Conservation (phyloP, 495 filamentous ascomycete species). For the Penicillium fimorum region DNA sequence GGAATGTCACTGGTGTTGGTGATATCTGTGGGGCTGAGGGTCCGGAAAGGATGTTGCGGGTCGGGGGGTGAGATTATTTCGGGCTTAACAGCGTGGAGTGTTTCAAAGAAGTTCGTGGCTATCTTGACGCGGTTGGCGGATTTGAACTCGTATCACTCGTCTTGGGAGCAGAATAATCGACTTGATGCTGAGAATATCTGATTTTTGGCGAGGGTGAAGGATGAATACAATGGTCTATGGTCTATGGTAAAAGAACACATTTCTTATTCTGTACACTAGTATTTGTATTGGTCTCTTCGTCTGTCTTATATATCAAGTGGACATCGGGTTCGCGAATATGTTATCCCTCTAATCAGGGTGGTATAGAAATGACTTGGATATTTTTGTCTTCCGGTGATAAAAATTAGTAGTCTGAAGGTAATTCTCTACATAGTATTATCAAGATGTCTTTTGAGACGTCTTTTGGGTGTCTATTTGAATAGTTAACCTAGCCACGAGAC, state of each 20-base stretch:
- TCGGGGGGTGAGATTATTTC: conserved; percentile 43
- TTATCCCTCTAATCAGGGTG: not conserved
- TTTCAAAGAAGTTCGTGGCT: conserved; percentile 33
- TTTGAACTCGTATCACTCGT: not conserved
- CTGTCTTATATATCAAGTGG: not conserved
- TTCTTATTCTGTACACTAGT: not conserved
- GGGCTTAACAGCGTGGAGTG: conserved; percentile 40
- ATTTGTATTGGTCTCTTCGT: not conserved
- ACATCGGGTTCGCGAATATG: not conserved
- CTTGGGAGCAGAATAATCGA: not conserved
- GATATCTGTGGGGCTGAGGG: conserved; percentile 47
- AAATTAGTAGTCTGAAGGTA: too few species aligned
- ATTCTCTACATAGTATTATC: too few species aligned
- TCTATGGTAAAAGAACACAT: not conserved
- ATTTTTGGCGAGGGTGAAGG: not conserved
- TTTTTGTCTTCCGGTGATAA: too few species aligned
- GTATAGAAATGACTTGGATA: too few species aligned
- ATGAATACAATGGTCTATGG: not conserved
- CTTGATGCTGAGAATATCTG: conserved; percentile 2
- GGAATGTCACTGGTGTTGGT: conserved; percentile 48
- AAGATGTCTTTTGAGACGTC: too few species aligned
- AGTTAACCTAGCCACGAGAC: too few species aligned
- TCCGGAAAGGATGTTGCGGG: conserved; percentile 39
- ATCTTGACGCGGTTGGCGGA: conserved; percentile 26
- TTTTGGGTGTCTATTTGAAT: too few species aligned